These are phyloP conservation scores for Kluyveromyces wickerhamii DNA, from an alignment of 805 yeast species.

Conservation along the genomic window DNA sequence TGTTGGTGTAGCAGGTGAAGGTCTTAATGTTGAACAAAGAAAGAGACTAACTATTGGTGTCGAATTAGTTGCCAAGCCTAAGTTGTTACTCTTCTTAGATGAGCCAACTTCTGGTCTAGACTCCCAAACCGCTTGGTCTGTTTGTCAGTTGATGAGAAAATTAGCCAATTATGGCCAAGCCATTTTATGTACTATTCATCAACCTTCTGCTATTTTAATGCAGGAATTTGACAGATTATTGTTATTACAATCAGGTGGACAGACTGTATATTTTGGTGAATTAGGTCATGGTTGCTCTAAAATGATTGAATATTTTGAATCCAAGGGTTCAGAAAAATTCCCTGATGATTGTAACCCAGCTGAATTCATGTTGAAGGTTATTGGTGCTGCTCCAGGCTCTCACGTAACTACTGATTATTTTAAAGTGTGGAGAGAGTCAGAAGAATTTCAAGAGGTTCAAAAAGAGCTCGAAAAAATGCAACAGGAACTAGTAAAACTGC, in stretches of 20 bases:
- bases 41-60: slow-evolving; percentile 56
- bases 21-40: slow-evolving; percentile 52
- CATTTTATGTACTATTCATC: slow-evolving; percentile 63
- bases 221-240: slow-evolving; percentile 54
- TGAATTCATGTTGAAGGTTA: slow-evolving; percentile 57
- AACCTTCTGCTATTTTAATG: slow-evolving; percentile 57
- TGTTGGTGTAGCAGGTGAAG: slow-evolving; percentile 62
- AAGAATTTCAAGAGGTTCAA: slow-evolving; percentile 31
- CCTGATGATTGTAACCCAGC: slow-evolving; percentile 52
- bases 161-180: slow-evolving; percentile 58
- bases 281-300: slow-evolving; percentile 47
- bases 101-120: slow-evolving; percentile 64
- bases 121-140: slow-evolving; percentile 52
- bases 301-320: slow-evolving; percentile 54
- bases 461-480: slow-evolving; percentile 43
- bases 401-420: slow-evolving; percentile 44
- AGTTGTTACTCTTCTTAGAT: slow-evolving; percentile 47
- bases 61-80: slow-evolving; percentile 55
- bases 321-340: slow-evolving; percentile 58
- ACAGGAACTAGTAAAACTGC: slow-evolving; percentile 26
- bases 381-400: slow-evolving; percentile 73
- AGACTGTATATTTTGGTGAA: slow-evolving; percentile 65
- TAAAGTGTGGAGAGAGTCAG: slow-evolving; percentile 44
- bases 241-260: slow-evolving; percentile 59
- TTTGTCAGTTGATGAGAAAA: slow-evolving; percentile 48